Evolutionary conservation across 768 basidiomycete species (phyloP), one percentile per base, ranked within the genome.

Genomic region (Trametes sanguinea): DNA sequence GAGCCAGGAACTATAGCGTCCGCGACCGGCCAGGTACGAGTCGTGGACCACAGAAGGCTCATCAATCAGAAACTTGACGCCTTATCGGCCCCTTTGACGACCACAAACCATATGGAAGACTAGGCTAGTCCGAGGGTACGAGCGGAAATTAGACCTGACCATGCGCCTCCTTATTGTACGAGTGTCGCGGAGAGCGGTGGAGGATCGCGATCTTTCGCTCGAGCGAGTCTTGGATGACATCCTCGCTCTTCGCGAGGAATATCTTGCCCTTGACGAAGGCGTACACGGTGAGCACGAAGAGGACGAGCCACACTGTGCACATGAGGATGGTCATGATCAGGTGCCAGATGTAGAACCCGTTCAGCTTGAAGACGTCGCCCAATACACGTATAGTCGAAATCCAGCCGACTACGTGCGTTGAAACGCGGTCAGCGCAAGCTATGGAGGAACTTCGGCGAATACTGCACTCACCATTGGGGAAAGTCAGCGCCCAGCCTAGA

Each of bases 251-350:
- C 7, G 78, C 77, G 39, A 73, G 70, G 68, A 81, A 80, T 10
- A 82, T 81, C 54, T 73, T 69, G 35, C 80, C 80, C 57, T 76
- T 74, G 67, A 67, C 73, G 66, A 81, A 79, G 4, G 79, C 80
- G 40, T 76, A 43, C 27, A 70, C 58, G 1, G 81, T 81, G 61
- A 81, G 69, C 46, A 72, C 65, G 67, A 80, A 76, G 43, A 82
- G 72, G 27, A 81, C 68, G 32, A 69, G 60, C 80, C 81, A 81
- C 9, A 73, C 75, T 13, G 71, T 17, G 58, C 71, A 73, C 74
- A 82, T 78, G 55, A 76, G n/a, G 50, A 76, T 63, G 1, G 76
- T 70, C 74, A 81, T 76, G 63, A 80, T 65, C 14, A 75, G 52
- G 64, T 82, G 80, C 54, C 79, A 60, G 61, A 70, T 62, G 62